phyloP scores from a whole-genome alignment of 257 asterid genomes.

The Ophiorrhiza pumila region DNA sequence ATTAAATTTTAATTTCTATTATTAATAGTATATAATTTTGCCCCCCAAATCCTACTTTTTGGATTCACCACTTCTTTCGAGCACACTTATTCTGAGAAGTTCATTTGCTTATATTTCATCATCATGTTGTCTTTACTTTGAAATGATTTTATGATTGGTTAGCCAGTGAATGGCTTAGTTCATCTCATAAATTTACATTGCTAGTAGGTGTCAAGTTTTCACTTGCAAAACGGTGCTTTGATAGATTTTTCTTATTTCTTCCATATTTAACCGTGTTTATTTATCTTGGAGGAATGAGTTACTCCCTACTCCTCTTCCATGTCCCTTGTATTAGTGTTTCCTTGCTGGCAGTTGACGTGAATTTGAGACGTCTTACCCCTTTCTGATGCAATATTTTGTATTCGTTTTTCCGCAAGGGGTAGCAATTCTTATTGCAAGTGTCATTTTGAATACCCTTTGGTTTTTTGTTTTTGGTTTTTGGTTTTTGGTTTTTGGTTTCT shows the following conservation, averaged over 20 bases:
- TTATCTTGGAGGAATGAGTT: neutral
- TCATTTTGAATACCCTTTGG: neutral
- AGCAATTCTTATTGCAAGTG: too few species aligned
- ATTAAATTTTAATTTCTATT: too few species aligned
- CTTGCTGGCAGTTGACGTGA: neutral
- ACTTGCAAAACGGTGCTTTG: neutral
- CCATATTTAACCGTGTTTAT: neutral
- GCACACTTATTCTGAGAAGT: neutral
- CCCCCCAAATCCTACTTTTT: too few species aligned
- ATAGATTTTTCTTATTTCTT: neutral
- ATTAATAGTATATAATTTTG: too few species aligned
- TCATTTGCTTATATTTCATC: neutral
- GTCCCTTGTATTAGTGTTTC: neutral
- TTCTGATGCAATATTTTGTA: neutral
- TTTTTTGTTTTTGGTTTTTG: too few species aligned
- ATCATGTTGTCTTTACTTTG: too few species aligned
- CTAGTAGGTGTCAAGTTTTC: neutral
- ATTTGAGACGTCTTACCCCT: neutral
- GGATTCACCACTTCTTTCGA: too few species aligned
- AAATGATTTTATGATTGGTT: too few species aligned
- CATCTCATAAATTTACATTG: neutral
- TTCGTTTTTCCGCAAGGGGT: neutral
- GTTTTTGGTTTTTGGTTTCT: neutral
- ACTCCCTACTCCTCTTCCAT: too few species aligned
- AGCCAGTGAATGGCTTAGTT: neutral